Evolutionary conservation across 441 rosid genomes (phyloP), one percentile per base, ranked within the genome.

Genomic region (Macaranga tanarius): DNA sequence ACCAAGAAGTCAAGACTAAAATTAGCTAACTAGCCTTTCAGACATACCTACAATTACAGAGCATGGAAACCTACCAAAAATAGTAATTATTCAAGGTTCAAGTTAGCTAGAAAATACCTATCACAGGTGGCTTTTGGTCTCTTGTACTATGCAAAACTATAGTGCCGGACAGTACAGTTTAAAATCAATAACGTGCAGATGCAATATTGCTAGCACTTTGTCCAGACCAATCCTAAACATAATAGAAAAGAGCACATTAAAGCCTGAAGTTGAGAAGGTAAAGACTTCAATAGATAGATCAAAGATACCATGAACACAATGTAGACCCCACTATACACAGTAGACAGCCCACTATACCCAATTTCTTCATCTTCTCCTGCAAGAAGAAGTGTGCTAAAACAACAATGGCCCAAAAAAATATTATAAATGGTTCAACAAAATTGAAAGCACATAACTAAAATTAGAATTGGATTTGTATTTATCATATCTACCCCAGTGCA

Each of bases 281-380:
- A 17, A 17, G 10, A 52, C 20, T 52, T 52, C 22, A 19, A 52
- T 52, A 17, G 22, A 52, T 1, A 20, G 17, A 52, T 52, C 19
- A 69, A 62, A n/a, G 20, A 65, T 87, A 88, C 92, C 92, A 86
- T 88, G 38, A 88, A 88, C 89, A 88, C 62, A 85, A 65, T 12
- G 83, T 84, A n/a, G 92, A 86, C 69, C 95, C 92, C 22, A 88
- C 90, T 61, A 89, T 75, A 62, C 95, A 89, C 20, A 89, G 78
- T 72, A 88, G 84, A 80, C 95, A 89, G 13, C 95, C 95, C 76
- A 88, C 69, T 72, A 86, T 83, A 52, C 95, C 95, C 88, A 89
- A 80, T 58, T 80, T 88, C 66, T 84, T 86, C 56, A 88, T 81
- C 77, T 86, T 89, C 83, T 89, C 92, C 56, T 83, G 76, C 77